phyloP scores from a whole-genome alignment of 148 eudicot genomes.

The Rhododendron ovatum region DNA sequence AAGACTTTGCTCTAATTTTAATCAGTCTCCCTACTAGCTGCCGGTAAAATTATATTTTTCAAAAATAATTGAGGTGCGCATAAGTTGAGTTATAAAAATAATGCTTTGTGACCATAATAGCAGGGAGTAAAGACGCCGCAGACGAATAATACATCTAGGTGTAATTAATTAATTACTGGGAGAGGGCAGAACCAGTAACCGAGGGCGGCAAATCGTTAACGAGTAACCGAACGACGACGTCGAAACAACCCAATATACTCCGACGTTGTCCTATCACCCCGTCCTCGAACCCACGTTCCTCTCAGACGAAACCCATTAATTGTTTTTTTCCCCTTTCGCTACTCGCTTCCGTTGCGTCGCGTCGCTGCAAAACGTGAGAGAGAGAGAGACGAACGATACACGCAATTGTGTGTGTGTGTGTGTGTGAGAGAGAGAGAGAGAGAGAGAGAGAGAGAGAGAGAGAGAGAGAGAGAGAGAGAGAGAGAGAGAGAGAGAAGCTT shows the following conservation, averaged over 20 bases:
- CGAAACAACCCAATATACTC: neutral
- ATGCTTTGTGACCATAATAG: too few species aligned
- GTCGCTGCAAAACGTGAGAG: neutral
- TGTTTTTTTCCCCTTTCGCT: neutral
- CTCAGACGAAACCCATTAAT: neutral
- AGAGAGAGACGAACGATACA: too few species aligned
- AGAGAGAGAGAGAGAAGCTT: neutral
- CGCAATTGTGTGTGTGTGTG: too few species aligned
- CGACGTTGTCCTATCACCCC: neutral
- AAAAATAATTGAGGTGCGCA: too few species aligned
- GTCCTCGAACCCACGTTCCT: neutral
- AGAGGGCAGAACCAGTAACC: neutral
- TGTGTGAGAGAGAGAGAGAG: too few species aligned
- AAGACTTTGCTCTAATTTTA: too few species aligned
- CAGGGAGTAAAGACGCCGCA: too few species aligned
- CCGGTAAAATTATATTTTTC: too few species aligned
- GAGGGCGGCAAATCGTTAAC: neutral
- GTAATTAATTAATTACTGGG: neutral
- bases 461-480: neutral
- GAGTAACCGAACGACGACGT: neutral
- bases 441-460: neutral
- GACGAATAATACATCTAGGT: too few species aligned
- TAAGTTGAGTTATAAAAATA: too few species aligned
- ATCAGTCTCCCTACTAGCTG: too few species aligned
- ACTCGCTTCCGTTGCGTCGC: constrained; percentile 6